phyloP scores from a whole-genome alignment of 257 asterid species.

The Solanum appendiculatum region DNA sequence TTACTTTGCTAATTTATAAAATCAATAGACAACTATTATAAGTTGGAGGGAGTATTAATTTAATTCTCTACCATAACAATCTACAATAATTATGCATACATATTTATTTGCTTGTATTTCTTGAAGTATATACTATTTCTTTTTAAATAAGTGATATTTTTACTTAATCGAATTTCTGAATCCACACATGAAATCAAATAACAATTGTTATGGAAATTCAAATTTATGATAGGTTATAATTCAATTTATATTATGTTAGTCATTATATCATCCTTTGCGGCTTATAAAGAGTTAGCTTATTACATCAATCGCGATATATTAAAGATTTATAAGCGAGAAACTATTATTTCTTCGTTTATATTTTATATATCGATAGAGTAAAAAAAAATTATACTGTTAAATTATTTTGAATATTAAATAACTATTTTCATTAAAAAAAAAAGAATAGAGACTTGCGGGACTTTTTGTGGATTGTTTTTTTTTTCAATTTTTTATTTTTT shows the following conservation, averaged over 20 bases:
- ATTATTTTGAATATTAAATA: neutral
- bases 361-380: neutral
- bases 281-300: too few species aligned
- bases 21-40: too few species aligned
- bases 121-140: too few species aligned
- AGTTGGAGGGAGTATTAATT: slow-evolving; percentile 7
- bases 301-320: neutral
- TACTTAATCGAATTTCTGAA: neutral
- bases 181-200: neutral
- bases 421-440: neutral
- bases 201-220: neutral
- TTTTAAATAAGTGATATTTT: too few species aligned
- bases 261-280: neutral
- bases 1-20: too few species aligned
- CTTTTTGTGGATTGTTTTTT: neutral
- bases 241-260: neutral
- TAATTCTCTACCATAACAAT: neutral
- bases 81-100: neutral
- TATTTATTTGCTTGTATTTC: neutral
- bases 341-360: neutral
- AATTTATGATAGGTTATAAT: neutral
- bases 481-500: neutral
- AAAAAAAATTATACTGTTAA: neutral
- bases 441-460: neutral
- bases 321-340: neutral